Base-by-base conservation (phyloP, 148 eudicot genomes). In the Pharnaceum exiguum region DNA sequence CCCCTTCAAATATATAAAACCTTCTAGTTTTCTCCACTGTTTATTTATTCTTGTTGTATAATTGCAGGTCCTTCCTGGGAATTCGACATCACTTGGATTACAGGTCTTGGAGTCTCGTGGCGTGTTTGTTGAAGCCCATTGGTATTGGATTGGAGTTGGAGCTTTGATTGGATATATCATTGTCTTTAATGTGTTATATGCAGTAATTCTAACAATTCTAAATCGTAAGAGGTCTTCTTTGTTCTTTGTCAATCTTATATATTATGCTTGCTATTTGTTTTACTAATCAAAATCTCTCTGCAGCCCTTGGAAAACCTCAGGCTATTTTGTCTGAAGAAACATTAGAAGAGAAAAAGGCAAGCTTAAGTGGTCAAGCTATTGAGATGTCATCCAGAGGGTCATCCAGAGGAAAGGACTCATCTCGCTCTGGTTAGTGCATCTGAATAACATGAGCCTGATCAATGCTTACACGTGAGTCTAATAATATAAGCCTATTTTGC, bases 271-370 rank as follows among this genome's bases (percentile, higher is more conserved):
- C 26, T 13, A 60, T 44, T 50, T 51, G 33, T 1, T 35, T 53
- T 46, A 43, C 52, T 24, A 36, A 25, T 45, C 29, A 0, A 17
- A 23, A 54, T 19, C 48, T 13, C 52, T 36, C 42, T 67, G 66
- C 85, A 85, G 88, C 93, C 60, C 66, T 79, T n/a, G 85, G 74
- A 12, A 79, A 79, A 69, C 81, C 93, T 55, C 85, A 77, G 43
- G 77, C 91, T 12, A 47, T 74, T 33, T 57, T 85, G 49, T 71
- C 81, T 38, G 79, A 82, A 69, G 85, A 85, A 31, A 71, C 56
- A 30, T 48, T 70, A 69, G 73, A 50, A 44, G 79, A 73, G 69
- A 77, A 76, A 60, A 47, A 63, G 35, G 60, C 73, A 5, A 72
- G 56, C 40, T n/a, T 63, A 42, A 67, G 67, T 46, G 76, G 80